A percentile compares a stretch with the other conserved stretches of the same genome.
These are phyloP conservation scores for Scheffersomyces amazonensis DNA, from an alignment of 805 yeast species.

Conservation along the genomic window DNA sequence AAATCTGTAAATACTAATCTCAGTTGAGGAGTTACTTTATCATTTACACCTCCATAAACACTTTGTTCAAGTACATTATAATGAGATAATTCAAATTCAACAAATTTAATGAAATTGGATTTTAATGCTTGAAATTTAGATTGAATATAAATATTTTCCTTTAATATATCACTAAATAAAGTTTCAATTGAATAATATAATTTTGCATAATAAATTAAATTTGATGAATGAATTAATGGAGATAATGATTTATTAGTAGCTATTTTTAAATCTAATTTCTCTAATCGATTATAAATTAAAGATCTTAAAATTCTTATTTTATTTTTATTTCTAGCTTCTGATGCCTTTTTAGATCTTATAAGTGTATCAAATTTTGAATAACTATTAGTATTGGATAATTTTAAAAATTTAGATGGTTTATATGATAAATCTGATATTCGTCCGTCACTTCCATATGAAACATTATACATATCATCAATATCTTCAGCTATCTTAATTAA, in stretches of 20 bases:
- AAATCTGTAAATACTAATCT: constrained; percentile 9
- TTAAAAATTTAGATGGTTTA: constrained; percentile 22
- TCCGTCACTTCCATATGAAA: constrained; percentile 19
- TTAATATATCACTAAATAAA: constrained; percentile 17
- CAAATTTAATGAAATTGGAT: constrained; percentile 16
- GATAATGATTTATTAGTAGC: constrained; percentile 8
- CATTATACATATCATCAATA: constrained; percentile 28
- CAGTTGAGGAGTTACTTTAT: constrained; percentile 13
- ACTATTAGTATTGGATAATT: constrained; percentile 16
- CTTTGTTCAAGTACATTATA: constrained; percentile 15
- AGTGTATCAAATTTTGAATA: constrained; percentile 18
- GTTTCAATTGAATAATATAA: constrained; percentile 28
- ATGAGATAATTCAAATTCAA: constrained; percentile 23
- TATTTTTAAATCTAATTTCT: constrained; percentile 27
- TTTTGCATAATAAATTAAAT: constrained; percentile 29
- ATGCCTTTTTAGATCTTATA: constrained; percentile 13
- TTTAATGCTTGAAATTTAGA: constrained; percentile 18
- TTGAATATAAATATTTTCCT: constrained; percentile 8
- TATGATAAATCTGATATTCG: constrained; percentile 31
- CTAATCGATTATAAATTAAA: constrained; percentile 25
- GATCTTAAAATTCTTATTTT: constrained; percentile 23
- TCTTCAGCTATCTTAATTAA: constrained; percentile 43
- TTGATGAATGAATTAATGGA: constrained; percentile 22
- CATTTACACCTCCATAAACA: constrained; percentile 14
- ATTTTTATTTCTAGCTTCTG: constrained; percentile 15